Base-by-base conservation (phyloP, 768 basidiomycete species). In the Phylloporus rhodoxanthus region DNA sequence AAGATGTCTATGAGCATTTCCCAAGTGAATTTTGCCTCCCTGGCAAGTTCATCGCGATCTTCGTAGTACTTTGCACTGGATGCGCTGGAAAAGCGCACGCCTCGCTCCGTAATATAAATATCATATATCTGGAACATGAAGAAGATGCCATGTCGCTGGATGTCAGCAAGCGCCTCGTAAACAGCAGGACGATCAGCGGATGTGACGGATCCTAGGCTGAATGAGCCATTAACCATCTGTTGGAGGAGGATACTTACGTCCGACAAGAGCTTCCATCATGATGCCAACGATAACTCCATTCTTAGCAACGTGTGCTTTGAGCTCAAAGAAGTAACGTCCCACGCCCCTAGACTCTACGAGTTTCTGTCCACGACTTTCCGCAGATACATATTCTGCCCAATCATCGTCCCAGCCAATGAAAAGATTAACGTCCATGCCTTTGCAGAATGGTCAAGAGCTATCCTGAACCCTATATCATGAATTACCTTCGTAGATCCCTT, bases 251-350 rank as follows among this genome's bases (percentile, higher is more conserved):
- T 19, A 55, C 65, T 21, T 48, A 64, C 67, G 63, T 52, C 65
- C 65, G 23, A 68, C 39, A 14, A 50, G 39, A 17, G 61, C 42
- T 37, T 69, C 67, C 41, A 47, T 58, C 67, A 68, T 70, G 30
- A 68, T 38, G 7, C 67, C 67, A 26, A 70, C 42, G 21, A 68
- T 43, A 17, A 33, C 44, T 7, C 67, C 68, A n/a, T 61, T 65
- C 43, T 59, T 56, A 39, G 61, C 57, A 17, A 68, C 50, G 29
- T 66, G 68, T 15, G 66, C 68, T 28, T 62, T 10, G 29, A 69
- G 38, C 36, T 60, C 58, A 21, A 60, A 68, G 39, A 65, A 66
- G 43, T 67, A 69, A 29, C 43, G 56, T 11, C 61, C 59, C 11
- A 69, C 32, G 29, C 59, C 49, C 48, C 43, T 51, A 6, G 65